These are phyloP conservation scores for Zygotorulaspora florentina DNA, from an alignment of 805 yeast genomes.

Conservation along the genomic window DNA sequence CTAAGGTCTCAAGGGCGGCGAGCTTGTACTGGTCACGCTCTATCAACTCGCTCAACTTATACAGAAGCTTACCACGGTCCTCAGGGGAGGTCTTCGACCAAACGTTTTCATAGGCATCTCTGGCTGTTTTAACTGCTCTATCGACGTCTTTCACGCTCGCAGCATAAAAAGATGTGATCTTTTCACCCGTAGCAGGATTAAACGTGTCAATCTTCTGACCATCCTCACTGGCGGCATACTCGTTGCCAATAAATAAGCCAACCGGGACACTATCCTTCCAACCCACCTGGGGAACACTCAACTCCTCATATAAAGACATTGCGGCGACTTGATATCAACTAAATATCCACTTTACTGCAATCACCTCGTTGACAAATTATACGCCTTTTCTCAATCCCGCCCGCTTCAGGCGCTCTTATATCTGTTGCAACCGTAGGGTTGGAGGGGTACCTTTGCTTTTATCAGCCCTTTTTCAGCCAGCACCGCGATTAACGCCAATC, in stretches of 20 bases:
- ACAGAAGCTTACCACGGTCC: slow-evolving; percentile 39
- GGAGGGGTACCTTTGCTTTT: too few relatives aligned
- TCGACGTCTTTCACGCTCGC: slow-evolving; percentile 48
- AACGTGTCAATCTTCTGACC: slow-evolving; percentile 41
- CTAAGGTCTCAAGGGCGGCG: slow-evolving; percentile 53
- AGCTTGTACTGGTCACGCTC: slow-evolving; percentile 43
- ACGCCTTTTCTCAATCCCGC: too few relatives aligned
- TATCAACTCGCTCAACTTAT: slow-evolving; percentile 45
- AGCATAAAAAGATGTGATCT: slow-evolving; percentile 44
- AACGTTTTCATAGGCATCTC: slow-evolving; percentile 39
- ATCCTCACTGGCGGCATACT: slow-evolving; percentile 40
- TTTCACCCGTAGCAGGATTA: slow-evolving; percentile 49
- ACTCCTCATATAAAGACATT: slow-evolving; percentile 11
- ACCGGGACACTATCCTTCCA: slow-evolving; percentile 49
- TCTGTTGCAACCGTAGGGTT: too few relatives aligned
- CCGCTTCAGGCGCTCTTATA: too few relatives aligned
- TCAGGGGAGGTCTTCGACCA: slow-evolving; percentile 47
- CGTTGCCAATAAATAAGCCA: slow-evolving; percentile 60
- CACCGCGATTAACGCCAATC: background rate
- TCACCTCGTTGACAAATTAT: too few relatives aligned
- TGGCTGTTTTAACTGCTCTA: slow-evolving; percentile 48
- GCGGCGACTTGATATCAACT: too few relatives aligned
- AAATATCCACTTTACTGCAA: too few relatives aligned
- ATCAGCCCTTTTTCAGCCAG: too few relatives aligned
- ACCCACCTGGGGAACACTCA: slow-evolving; percentile 19